Evolutionary conservation across 2,329 filamentous ascomycete species (phyloP), one percentile per base, ranked within the genome.

Genomic region (Dactylonectria macrodidyma): DNA sequence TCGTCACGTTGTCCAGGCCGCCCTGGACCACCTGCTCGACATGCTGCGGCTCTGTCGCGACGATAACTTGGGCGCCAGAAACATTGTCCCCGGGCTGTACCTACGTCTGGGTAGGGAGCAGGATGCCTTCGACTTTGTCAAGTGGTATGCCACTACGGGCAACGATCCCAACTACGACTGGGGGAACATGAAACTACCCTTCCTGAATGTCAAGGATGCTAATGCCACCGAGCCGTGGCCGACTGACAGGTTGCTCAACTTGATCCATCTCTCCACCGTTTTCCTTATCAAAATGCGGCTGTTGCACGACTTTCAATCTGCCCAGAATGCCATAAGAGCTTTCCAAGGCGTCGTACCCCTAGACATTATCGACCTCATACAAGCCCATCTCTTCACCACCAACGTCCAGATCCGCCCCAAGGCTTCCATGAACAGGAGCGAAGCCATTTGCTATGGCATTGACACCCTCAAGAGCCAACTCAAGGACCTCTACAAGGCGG

Each of bases 51-150:
- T 88, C 1, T 81, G 79, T 66, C 80, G 82, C 2, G n/a, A 68
- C 11, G 86, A 88, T 69, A 83, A 84, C 65, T 77, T 86, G 78
- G 81, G 82, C 0, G 19, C 86, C 3, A 80, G 85, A 0, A 50
- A 81, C 19, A 22, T 83, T 0, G 65, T 85, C 0, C 86, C 87
- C 0, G 68, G 73, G 0, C 48, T 85, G 10, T 79, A 83, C 62
- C 72, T 89, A 14, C 82, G 85, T 3, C 78, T 89, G 7, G 80
- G 81, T 22, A 78, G 74, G 48, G 86, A 89, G 63, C 85, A 88
- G 71, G 84, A 86, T n/a, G 83, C 80, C 71, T 86, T 86, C 67
- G 82, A 85, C 61, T 84, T 84, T 44, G 54, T 81, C 3, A 83
- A 79, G 71, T 81, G 79, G 77, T 80, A 75, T 65, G 76, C 71